Conservation (phyloP, 306 rosid genomes). For the Rosa lucieae region DNA sequence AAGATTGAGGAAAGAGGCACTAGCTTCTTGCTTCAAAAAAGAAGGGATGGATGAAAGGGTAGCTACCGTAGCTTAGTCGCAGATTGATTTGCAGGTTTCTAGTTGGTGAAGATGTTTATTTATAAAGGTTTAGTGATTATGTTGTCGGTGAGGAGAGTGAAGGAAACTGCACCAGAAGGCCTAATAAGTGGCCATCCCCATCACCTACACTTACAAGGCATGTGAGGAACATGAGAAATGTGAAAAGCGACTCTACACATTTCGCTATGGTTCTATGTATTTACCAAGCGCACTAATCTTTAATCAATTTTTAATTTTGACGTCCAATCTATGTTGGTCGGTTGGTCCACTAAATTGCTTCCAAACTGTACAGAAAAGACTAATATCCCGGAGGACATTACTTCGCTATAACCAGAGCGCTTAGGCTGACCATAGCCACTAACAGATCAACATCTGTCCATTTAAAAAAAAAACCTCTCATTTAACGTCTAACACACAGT, state of each 20-base stretch:
- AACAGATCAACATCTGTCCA: no score
- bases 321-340: neutral
- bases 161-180: neutral
- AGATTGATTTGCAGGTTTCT: neutral
- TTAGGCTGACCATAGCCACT: no score
- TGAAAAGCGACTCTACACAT: neutral
- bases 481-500: no score
- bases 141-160: neutral
- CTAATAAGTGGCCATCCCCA: neutral
- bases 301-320: neutral
- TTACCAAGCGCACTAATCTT: neutral
- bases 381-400: no score
- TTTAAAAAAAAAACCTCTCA: no score
- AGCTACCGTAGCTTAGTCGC: no score
- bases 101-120: neutral
- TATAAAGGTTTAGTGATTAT: neutral
- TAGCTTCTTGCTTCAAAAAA: neutral
- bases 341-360: neutral
- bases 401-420: no score
- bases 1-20: neutral
- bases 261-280: neutral
- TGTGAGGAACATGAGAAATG: conserved; percentile 12
- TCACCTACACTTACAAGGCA: neutral
- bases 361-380: no score
- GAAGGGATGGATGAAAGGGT: neutral